Conservation (phyloP, 306 rosid species). For the Amphicarpaea edgeworthii region DNA sequence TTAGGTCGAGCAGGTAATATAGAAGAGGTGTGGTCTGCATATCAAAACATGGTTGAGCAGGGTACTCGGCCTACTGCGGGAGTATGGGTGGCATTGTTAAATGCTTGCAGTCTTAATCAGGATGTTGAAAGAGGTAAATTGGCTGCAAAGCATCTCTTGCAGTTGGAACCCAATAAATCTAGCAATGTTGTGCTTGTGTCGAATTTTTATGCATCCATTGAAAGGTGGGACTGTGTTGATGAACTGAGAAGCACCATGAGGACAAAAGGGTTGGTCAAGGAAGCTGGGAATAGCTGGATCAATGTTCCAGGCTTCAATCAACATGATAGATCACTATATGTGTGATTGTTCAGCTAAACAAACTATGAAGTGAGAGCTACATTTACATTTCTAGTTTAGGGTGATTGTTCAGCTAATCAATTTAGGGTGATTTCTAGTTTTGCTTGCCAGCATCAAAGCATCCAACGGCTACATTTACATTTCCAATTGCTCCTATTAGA, state of each 20-base stretch:
- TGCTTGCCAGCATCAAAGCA: no score
- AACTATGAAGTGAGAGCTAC: neutral
- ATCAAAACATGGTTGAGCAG: slow-evolving; percentile 47
- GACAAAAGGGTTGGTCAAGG: slow-evolving; percentile 64
- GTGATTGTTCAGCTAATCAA: no score
- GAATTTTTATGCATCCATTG: slow-evolving; percentile 69
- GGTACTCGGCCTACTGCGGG: slow-evolving; percentile 54
- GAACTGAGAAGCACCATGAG: slow-evolving; percentile 61
- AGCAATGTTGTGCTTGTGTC: slow-evolving; percentile 60
- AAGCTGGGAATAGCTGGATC: slow-evolving; percentile 69
- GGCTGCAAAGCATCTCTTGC: slow-evolving; percentile 63
- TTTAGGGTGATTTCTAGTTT: no score
- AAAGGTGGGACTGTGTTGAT: slow-evolving; percentile 69
- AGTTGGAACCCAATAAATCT: slow-evolving; percentile 62
- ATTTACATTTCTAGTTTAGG: no score
- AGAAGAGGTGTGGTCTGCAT: slow-evolving; percentile 60
- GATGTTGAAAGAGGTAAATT: slow-evolving; percentile 63
- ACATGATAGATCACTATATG: slow-evolving; percentile 28
- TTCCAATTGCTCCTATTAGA: no score
- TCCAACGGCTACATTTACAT: no score
- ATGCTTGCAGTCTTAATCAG: slow-evolving; percentile 61
- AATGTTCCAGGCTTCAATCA: slow-evolving; percentile 40
- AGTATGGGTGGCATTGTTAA: slow-evolving; percentile 65
- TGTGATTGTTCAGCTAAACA: slow-evolving; percentile 39
- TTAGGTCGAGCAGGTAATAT: slow-evolving; percentile 67